Evolutionary conservation across 257 asterid species (phyloP), one percentile per base, ranked within the genome.

Genomic region (Verbena officinalis): DNA sequence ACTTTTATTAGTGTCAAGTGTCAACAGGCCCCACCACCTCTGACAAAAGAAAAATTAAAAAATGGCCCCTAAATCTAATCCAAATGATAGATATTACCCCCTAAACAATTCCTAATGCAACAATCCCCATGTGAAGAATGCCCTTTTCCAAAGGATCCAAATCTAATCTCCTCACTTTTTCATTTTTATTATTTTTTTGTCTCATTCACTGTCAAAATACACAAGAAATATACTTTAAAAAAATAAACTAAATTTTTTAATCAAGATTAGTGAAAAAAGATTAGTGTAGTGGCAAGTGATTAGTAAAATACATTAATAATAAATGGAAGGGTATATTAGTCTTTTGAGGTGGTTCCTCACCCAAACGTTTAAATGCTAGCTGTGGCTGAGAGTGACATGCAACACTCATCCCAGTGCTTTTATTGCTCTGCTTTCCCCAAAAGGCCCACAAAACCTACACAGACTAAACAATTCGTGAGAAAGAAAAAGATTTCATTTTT

Each of bases 311-410:
- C 40, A 36, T 33, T 14, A 70, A 12, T 16, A 34, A 6, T 7
- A 42, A 1, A 11, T n/a, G n/a, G 9, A 9, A 34, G 80, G 76
- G 77, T 7, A 73, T 17, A 62, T 31, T 0, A 1, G 81, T 75
- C 10, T 6, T 74, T 70, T 21, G 7, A 8, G 4, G 0, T 1
- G 21, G 34, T 49, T 58, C 68, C 24, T 33, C 38, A 58, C 74
- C 85, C 54, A 73, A 77, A 77, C 76, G 74, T 77, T 80, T 74
- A 77, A 77, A 74, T 80, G 85, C 82, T 65, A 76, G 82, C 85
- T 80, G 84, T 76, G 59, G 48, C 54, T 24, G 85, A 80, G 76
- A 73, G 78, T 71, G 80, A 80, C 82, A 44, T 61, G 64, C 75
- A 70, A 73, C 69, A 70, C 78, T 77, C 60, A 44, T 79, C 77